These are phyloP conservation scores for Euptelea pleiosperma DNA, from an alignment of 164 flowering plant species.

Conservation along the genomic window DNA sequence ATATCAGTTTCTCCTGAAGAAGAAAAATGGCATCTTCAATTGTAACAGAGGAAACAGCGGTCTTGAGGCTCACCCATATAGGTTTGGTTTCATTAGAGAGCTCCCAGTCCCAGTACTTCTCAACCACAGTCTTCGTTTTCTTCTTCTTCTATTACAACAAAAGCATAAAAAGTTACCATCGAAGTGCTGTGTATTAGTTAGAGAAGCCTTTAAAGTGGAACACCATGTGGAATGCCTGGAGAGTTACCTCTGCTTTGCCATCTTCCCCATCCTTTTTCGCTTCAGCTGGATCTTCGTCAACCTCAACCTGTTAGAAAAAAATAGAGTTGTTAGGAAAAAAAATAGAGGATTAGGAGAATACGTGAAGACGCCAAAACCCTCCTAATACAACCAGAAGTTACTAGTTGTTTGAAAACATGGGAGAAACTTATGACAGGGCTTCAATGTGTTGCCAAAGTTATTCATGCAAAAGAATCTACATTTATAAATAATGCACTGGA, in stretches of 20 bases:
- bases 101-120: constrained; percentile 98
- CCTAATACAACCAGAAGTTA: too few relatives aligned
- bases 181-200: too few relatives aligned
- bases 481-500: not conserved
- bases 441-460: not conserved
- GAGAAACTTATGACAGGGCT: too few relatives aligned
- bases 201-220: too few relatives aligned
- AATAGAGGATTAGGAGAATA: not conserved
- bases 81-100: constrained; percentile 90
- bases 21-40: too few relatives aligned
- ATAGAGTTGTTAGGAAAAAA: too few relatives aligned
- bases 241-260: constrained; percentile 62
- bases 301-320: constrained; percentile 62
- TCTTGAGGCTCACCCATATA: constrained; percentile 64
- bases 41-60: not conserved
- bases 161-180: too few relatives aligned
- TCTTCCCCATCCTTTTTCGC: constrained; percentile 68
- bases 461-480: not conserved
- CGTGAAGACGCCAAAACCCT: not conserved
- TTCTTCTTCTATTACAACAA: constrained; percentile 67
- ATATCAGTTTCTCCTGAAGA: too few relatives aligned
- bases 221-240: not conserved
- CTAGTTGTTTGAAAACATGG: not conserved
- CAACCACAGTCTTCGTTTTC: constrained; percentile 89
- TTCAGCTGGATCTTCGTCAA: constrained; percentile 90